A percentile compares a stretch with the other conserved stretches of the same genome.
Evolutionary conservation across 768 basidiomycete genomes (phyloP).

Genomic region (Dioszegia aurantiaca): DNA sequence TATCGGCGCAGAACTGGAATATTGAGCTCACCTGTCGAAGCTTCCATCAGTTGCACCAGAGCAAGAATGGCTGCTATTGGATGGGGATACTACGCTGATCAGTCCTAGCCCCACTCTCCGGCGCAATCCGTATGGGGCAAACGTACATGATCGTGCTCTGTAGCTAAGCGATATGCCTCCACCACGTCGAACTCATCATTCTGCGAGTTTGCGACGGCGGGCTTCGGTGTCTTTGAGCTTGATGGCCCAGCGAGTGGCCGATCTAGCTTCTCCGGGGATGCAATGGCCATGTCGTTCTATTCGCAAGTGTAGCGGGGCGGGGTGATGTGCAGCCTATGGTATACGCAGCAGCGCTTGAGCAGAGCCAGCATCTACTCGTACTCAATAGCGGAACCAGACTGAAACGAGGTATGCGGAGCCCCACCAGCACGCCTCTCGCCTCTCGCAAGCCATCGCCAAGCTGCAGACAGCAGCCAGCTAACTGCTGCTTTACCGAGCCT

Average conservation of each 20-base stretch:
- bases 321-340: no score
- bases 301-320: no score
- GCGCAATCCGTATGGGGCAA: not conserved
- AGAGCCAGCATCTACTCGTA: no score
- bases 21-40: conserved; percentile 65
- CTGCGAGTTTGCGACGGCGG: not conserved
- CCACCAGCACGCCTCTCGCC: no score
- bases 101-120: not conserved
- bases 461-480: no score
- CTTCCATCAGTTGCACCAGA: conserved; percentile 74
- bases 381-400: no score
- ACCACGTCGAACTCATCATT: conserved; percentile 55
- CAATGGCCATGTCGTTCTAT: conserved; percentile 8
- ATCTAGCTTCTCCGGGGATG: not conserved
- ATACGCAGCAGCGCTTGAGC: no score
- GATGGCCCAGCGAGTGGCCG: conserved; percentile 1
- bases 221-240: not conserved
- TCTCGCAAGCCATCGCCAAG: no score
- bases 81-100: conserved; percentile 29
- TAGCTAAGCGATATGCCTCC: conserved; percentile 61
- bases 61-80: conserved; percentile 86
- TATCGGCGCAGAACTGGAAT: not conserved
- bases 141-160: conserved; percentile 66
- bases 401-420: no score
- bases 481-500: no score